These are phyloP conservation scores for Jaltomata sinuosa DNA, from an alignment of 257 asterid genomes.

Conservation along the genomic window DNA sequence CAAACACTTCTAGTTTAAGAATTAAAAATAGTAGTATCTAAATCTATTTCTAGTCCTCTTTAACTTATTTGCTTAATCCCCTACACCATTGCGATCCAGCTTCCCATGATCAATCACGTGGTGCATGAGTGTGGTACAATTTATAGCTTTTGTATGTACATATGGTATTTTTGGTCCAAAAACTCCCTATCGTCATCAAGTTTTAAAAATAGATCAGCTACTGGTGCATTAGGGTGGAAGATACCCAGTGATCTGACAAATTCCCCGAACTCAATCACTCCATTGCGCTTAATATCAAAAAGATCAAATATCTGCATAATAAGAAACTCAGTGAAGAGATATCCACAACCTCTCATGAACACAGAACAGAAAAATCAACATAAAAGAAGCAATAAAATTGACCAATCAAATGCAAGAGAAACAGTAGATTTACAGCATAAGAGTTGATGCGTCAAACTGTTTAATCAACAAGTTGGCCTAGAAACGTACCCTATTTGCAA, in stretches of 20 bases:
- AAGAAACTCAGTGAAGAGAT: neutral
- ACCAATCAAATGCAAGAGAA: neutral
- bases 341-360: neutral
- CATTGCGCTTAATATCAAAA: slow-evolving; percentile 69
- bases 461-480: neutral
- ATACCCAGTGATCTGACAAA: slow-evolving; percentile 70
- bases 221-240: slow-evolving; percentile 71
- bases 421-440: neutral
- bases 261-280: slow-evolving; percentile 86
- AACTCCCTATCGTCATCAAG: too few species aligned
- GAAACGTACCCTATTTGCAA: slow-evolving; percentile 13
- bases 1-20: too few species aligned
- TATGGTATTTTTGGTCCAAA: neutral
- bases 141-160: neutral
- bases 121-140: neutral
- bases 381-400: neutral
- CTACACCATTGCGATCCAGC: neutral
- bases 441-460: neutral
- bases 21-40: too few species aligned
- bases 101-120: neutral
- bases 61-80: neutral
- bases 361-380: neutral
- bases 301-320: slow-evolving; percentile 55
- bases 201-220: too few species aligned
- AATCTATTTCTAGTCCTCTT: neutral